Evolutionary conservation across 768 basidiomycete species (phyloP), one percentile per base, ranked within the genome.

Genomic region (Fomitopsis pulvina): DNA sequence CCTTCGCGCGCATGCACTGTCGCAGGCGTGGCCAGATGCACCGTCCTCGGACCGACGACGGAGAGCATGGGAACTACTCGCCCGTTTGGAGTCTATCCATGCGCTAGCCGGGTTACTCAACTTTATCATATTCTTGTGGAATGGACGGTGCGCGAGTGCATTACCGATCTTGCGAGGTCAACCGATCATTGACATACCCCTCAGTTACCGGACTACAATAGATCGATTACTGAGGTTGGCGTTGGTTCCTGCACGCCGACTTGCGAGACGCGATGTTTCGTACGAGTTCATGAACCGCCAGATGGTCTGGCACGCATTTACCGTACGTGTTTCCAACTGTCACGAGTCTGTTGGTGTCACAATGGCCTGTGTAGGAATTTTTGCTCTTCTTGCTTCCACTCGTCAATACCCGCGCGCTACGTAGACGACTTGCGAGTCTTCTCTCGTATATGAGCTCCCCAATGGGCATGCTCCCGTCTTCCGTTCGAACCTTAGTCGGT

Each of bases 211-310:
- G 1, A 87, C 92, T 24, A 63, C 93, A 24, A 71, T 83, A 11
- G 92, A 95, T 62, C 74, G 96, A 41, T 54, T 96, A 20, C 71
- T 97, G 14, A 67, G 72, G 22, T 78, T 99, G 73, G 73, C 75
- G 26, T 78, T 97, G 2, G 77, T 84, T 0, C 86, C 94, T 3
- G 74, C 87, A 0, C 78, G 81, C 27, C 70, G 75, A 37, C 76
- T 85, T 28, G 75, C 83, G 29, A 82, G 80, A 53, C 80, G 88
- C 16, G 85, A 94, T 58, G 88, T 98, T 45, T 95, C 90, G 61
- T 99, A 96, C 67, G 96, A 98, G 62, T 98, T 93, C 61, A 95
- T 98, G 91, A 97, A 98, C 60, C 87, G 96, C 57, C 95, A 98
- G 66, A 89, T 99, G 79, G 96, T 99, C 48, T 99, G 96, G 96